Evolutionary conservation across 2,329 filamentous ascomycete species (phyloP), one percentile per base, ranked within the genome.

Genomic region (Colletotrichum tanaceti): DNA sequence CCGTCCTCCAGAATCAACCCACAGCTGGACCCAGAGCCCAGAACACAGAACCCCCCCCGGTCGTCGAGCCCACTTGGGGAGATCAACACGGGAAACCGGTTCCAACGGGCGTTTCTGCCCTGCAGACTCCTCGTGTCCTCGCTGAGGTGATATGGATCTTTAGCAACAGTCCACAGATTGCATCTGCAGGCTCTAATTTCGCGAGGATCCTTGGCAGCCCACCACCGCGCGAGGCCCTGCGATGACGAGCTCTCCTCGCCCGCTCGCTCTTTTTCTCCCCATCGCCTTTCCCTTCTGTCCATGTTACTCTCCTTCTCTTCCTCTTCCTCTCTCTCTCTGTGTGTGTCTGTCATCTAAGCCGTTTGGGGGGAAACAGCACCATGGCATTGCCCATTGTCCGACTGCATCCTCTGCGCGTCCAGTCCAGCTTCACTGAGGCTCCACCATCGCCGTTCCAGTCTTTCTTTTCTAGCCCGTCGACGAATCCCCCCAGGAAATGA

Each of bases 181-280:
- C 32, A 22, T 24, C 62, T 54, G 55, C 63, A 46, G 38, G 20
- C 49, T 60, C 22, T 66, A 69, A 69, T 69, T 66, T 69, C 66
- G 66, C 66, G 55, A 57, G 20, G 28, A 39, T 35, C 20, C 50
- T 69, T 66, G 66, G 62, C 66, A 61, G 24, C 55, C 63, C 66
- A 69, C 32, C 66, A 66, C 66, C 7, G 10, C 62, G 55, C 54
- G 55, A 44, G 55, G 57, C n/a, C 54, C 54, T 57, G 53, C 47
- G 24, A 66, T 69, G 66, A 69, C 66, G 66, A 66, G 66, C 49
- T 58, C 55, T 43, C 44, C 61, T 35, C 32, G 50, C 50, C 66
- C 66, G 50, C 57, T 69, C 66, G 50, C 57, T 69, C 43, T 61
- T 66, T 50, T 61, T 47, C 46, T 44, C 41, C 54, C 53, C 47